A percentile compares a stretch with the other conserved stretches of the same genome.
phyloP scores from a whole-genome alignment of 345 rosid species.

The Eutrema japonicum region DNA sequence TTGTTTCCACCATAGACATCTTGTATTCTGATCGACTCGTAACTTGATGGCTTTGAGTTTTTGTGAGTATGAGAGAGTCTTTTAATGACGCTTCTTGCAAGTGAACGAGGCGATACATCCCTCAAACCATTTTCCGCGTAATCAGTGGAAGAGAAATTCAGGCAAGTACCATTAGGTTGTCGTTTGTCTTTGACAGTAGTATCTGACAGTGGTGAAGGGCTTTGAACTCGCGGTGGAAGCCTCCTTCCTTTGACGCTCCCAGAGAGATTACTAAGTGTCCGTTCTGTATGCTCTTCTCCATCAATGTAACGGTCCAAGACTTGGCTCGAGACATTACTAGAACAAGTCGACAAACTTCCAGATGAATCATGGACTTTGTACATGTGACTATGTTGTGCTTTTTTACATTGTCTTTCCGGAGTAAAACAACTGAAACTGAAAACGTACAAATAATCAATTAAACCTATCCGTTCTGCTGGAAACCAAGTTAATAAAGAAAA shows the following conservation, averaged over 20 bases:
- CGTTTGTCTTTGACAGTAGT: conserved; percentile 54
- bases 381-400: conserved; percentile 44
- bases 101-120: conserved; percentile 76
- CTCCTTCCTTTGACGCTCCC: conserved; percentile 53
- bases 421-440: conserved; percentile 40
- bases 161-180: conserved; percentile 53
- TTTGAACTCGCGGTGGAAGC: conserved; percentile 67
- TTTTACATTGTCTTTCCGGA: conserved; percentile 59
- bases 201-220: conserved; percentile 59
- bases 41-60: conserved; percentile 52
- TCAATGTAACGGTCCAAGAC: conserved; percentile 90
- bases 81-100: conserved; percentile 86
- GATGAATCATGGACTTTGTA: conserved; percentile 57
- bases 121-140: conserved; percentile 58
- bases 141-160: conserved; percentile 52
- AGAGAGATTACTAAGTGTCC: conserved; percentile 46
- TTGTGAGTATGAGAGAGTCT: conserved; percentile 68
- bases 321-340: conserved; percentile 72
- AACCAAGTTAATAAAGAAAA: conserved; percentile 1
- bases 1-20: conserved; percentile 62
- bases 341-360: conserved; percentile 61
- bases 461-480: no score
- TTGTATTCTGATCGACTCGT: conserved; percentile 65
- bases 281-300: conserved; percentile 78
- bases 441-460: neutral